Evolutionary conservation across 2,329 filamentous ascomycete genomes (phyloP), one percentile per base, ranked within the genome.

Genomic region (Penicillium corylophilum): DNA sequence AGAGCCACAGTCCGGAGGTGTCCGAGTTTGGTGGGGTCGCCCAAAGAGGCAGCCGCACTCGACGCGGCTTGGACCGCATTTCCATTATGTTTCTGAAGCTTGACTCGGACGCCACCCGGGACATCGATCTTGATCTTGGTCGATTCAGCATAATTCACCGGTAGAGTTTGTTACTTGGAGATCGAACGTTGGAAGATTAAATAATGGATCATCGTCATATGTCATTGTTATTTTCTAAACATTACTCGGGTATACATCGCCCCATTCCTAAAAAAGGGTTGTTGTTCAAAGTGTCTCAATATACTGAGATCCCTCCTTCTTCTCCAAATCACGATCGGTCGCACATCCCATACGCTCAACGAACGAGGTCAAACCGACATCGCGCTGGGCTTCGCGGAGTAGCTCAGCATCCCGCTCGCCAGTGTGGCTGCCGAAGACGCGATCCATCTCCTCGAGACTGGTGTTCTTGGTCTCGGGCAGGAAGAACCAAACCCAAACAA

Each of bases 381-480:
- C 63, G 3, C 57, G 53, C 52, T 63, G 62, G 0, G 61, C 63
- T 29, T 65, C 59, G 3, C 56, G 59, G 23, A 64, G 57, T 12
- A 65, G 48, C 9, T 59, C 60, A 5, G 62, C 62, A 35, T 66
- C 64, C 12, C 53, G 55, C 43, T 62, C 62, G 1, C 63, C 71
- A 7, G 64, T 64, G 8, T 67, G 60, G 12, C 58, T 61, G 1
- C 57, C 54, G 18, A 74, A 65, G 22, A 73, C 68, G 4, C 53
- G 71, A 59, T 83, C 80, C 62, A 74, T 73, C 64, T 84, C 80
- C 58, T 80, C 76, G 23, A 85, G 77, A 49, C 78, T 73, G 56
- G 73, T 74, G 72, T 80, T 78, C 73, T 86, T 83, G 56, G 82
- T 81, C 5, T 75, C 75, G 1, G 80, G 84, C 64, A 86, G 74